Conservation (phyloP, 2,329 filamentous ascomycete species). For the Blastomyces silverae region DNA sequence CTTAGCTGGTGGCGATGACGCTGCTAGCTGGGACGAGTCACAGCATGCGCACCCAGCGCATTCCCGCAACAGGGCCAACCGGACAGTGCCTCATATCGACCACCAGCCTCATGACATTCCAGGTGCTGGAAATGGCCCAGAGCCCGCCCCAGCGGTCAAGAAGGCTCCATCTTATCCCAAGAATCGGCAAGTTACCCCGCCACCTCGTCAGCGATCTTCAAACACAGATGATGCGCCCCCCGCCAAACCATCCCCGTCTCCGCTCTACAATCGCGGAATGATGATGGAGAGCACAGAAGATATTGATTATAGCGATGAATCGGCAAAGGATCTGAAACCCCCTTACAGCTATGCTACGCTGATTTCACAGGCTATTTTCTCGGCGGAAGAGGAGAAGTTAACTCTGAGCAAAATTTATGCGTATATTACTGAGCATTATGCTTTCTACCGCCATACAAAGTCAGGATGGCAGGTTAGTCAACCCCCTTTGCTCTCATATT, state of each 20-base stretch:
- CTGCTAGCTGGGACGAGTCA: slow-evolving; percentile 34
- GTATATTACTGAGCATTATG: slow-evolving; percentile 84
- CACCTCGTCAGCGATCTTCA: slow-evolving; percentile 18
- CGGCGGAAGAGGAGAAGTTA: slow-evolving; percentile 76
- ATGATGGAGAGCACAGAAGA: slow-evolving; percentile 50
- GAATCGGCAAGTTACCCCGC: slow-evolving; percentile 35
- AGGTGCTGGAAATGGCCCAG: neutral
- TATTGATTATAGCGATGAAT: slow-evolving; percentile 62
- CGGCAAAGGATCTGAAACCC: slow-evolving; percentile 85
- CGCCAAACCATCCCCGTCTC: slow-evolving; percentile 43
- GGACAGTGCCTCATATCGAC: slow-evolving; percentile 6
- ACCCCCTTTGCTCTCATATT: neutral
- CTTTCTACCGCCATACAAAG: slow-evolving; percentile 77
- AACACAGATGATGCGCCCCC: slow-evolving; percentile 17
- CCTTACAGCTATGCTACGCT: slow-evolving; percentile 94
- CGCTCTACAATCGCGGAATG: slow-evolving; percentile 45
- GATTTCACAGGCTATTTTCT: slow-evolving; percentile 92
- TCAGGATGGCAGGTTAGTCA: slow-evolving; percentile 80
- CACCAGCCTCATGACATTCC: neutral
- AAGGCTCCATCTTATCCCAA: slow-evolving; percentile 41
- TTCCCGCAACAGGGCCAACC: slow-evolving; percentile 21
- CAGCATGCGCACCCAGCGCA: slow-evolving; percentile 34
- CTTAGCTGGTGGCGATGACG: slow-evolving; percentile 38
- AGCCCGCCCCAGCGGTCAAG: slow-evolving; percentile 7
- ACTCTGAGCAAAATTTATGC: slow-evolving; percentile 90